Evolutionary conservation across 345 rosid species (phyloP).

Genomic region (Firmiana major): DNA sequence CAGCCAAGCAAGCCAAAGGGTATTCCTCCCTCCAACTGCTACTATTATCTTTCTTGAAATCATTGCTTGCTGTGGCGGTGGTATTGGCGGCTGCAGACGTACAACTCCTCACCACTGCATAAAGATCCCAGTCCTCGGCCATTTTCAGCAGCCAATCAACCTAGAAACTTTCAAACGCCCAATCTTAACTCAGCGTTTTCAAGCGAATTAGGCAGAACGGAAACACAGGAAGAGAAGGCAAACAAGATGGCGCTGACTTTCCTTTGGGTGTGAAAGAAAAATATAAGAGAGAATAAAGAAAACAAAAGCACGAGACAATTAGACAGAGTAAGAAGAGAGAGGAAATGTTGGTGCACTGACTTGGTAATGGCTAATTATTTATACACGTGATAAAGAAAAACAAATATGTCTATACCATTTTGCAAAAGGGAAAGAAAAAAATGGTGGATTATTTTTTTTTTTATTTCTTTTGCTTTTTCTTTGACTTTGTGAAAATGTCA

Average conservation of each 20-base stretch:
- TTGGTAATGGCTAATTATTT: slow-evolving; percentile 39
- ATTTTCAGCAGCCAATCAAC: slow-evolving; percentile 20
- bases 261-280: slow-evolving; percentile 13
- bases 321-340: slow-evolving; percentile 31
- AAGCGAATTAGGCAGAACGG: slow-evolving; percentile 15
- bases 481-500: slow-evolving; percentile 65
- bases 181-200: background rate
- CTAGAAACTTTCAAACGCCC: slow-evolving; percentile 19
- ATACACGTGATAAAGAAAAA: slow-evolving; percentile 25
- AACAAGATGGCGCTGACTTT: slow-evolving; percentile 84
- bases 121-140: slow-evolving; percentile 79
- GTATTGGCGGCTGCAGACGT: slow-evolving; percentile 16
- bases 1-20: slow-evolving; percentile 33
- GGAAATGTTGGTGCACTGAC: slow-evolving; percentile 47
- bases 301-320: background rate
- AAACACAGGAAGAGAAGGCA: slow-evolving; percentile 28
- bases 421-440: background rate
- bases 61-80: background rate
- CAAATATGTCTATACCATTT: background rate
- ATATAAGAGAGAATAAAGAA: background rate
- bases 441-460: too few species aligned
- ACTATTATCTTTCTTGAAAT: background rate
- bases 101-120: slow-evolving; percentile 72
- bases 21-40: slow-evolving; percentile 2
- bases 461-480: slow-evolving; percentile 27